phyloP scores from a whole-genome alignment of 371 early-diverging fungal genomes.

The Lichtheimia hyalospora region DNA sequence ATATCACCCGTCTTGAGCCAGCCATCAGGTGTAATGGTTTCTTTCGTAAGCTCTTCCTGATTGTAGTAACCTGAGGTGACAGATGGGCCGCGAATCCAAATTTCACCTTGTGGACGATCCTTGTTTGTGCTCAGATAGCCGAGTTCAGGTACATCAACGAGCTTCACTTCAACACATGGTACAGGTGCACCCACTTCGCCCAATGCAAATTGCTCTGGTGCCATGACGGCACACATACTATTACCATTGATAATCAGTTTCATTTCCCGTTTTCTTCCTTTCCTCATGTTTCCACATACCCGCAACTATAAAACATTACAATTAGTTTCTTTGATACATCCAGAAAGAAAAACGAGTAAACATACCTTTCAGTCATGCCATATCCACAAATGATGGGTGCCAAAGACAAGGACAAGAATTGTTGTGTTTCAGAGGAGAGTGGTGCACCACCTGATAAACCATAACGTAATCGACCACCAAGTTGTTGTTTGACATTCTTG shows the following conservation, averaged over 20 bases:
- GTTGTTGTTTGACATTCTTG: slow-evolving; percentile 64
- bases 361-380: slow-evolving; percentile 46
- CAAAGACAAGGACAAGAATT: slow-evolving; percentile 68
- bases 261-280: no score
- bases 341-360: neutral
- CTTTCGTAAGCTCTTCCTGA: slow-evolving; percentile 68
- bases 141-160: slow-evolving; percentile 85
- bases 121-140: slow-evolving; percentile 69
- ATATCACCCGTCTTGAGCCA: slow-evolving; percentile 93
- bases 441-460: slow-evolving; percentile 87
- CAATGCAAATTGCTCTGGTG: slow-evolving; percentile 59
- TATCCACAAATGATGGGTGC: slow-evolving; percentile 74
- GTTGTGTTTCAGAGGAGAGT: slow-evolving; percentile 66
- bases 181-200: slow-evolving; percentile 83
- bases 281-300: slow-evolving; percentile 9
- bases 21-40: slow-evolving; percentile 74
- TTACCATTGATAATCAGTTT: no score
- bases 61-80: slow-evolving; percentile 70
- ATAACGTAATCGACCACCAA: slow-evolving; percentile 76
- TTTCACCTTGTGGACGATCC: slow-evolving; percentile 79
- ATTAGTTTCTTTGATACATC: neutral
- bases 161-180: slow-evolving; percentile 83
- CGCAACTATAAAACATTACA: slow-evolving; percentile 14
- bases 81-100: slow-evolving; percentile 81
- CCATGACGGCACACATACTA: slow-evolving; percentile 48